Percentiles rank a stretch among this genome's conserved stretches.
Conservation (phyloP, 495 filamentous ascomycete genomes). For the Neurospora sp. region DNA sequence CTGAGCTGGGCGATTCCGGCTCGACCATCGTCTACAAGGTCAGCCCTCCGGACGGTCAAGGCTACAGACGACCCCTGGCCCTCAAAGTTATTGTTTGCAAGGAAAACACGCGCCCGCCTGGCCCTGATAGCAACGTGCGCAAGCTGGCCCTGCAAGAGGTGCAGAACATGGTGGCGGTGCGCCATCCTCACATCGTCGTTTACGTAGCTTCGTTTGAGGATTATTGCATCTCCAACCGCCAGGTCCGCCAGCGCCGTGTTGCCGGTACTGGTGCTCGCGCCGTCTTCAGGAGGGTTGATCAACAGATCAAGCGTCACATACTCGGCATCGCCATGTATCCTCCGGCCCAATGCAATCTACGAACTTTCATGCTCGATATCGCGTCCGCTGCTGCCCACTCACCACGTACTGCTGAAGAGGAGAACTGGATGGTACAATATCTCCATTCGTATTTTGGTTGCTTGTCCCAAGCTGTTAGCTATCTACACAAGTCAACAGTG, state of each 20-base stretch:
- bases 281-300: slow-evolving; percentile 5
- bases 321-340: slow-evolving; percentile 29
- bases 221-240: slow-evolving; percentile 18
- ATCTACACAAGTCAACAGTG: slow-evolving; percentile 24
- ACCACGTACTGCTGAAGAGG: slow-evolving; percentile 1
- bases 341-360: slow-evolving; percentile 20
- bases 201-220: slow-evolving; percentile 27
- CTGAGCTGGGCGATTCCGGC: slow-evolving; percentile 19
- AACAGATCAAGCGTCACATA: slow-evolving; percentile 22
- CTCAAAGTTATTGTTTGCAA: slow-evolving; percentile 25
- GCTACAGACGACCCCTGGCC: slow-evolving; percentile 18
- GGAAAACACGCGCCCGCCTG: slow-evolving; percentile 14
- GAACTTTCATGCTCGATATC: slow-evolving; percentile 19
- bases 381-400: background rate
- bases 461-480: slow-evolving; percentile 27
- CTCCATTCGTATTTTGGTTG: slow-evolving; percentile 26
- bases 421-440: slow-evolving; percentile 8
- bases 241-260: slow-evolving; percentile 2
- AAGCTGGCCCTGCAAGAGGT: slow-evolving; percentile 20
- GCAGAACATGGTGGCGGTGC: slow-evolving; percentile 16
- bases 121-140: slow-evolving; percentile 19
- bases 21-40: slow-evolving; percentile 25
- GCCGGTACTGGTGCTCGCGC: slow-evolving; percentile 1
- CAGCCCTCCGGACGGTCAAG: slow-evolving; percentile 7
- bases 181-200: slow-evolving; percentile 24